Percentiles rank a stretch among this genome's conserved stretches.
Conservation (phyloP, 768 basidiomycete genomes). For the Kwoniella dejecticola region DNA sequence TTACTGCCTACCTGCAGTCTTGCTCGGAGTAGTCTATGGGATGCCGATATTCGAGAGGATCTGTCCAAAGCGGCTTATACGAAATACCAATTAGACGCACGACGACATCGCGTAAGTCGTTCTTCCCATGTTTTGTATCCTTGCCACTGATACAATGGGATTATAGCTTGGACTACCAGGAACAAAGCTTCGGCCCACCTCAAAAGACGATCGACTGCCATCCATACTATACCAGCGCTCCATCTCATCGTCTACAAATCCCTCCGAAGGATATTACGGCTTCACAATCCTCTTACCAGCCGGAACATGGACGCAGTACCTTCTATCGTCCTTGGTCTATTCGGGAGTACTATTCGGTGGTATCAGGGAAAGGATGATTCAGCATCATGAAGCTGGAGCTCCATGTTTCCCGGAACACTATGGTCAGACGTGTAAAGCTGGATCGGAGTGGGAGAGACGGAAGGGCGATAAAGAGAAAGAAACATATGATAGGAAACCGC, state of each 20-base stretch:
- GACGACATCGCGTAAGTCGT: constrained; percentile 68
- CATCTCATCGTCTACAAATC: constrained; percentile 47
- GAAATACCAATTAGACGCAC: constrained; percentile 82
- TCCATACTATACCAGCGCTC: constrained; percentile 80
- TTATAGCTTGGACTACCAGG: constrained; percentile 76
- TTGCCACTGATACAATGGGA: background rate
- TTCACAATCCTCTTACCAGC: constrained; percentile 84
- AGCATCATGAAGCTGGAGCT: constrained; percentile 76
- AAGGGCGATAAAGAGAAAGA: constrained; percentile 63
- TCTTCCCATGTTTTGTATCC: background rate
- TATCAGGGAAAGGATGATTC: constrained; percentile 76
- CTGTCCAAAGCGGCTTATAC: constrained; percentile 69
- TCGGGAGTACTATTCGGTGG: constrained; percentile 85
- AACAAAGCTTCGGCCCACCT: constrained; percentile 65
- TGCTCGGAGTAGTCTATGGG: constrained; percentile 75
- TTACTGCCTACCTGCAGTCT: constrained; percentile 61
- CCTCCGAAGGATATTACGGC: constrained; percentile 67
- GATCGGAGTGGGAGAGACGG: constrained; percentile 60
- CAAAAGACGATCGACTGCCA: constrained; percentile 81
- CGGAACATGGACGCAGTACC: constrained; percentile 83
- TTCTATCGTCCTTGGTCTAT: constrained; percentile 76
- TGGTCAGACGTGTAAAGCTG: constrained; percentile 62
- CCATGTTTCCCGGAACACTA: constrained; percentile 81
- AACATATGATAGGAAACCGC: constrained; percentile 77
- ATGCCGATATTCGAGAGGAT: constrained; percentile 59